Evolutionary conservation across 2,329 filamentous ascomycete genomes (phyloP), one percentile per base, ranked within the genome.

Genomic region (Laburnicola sp.): DNA sequence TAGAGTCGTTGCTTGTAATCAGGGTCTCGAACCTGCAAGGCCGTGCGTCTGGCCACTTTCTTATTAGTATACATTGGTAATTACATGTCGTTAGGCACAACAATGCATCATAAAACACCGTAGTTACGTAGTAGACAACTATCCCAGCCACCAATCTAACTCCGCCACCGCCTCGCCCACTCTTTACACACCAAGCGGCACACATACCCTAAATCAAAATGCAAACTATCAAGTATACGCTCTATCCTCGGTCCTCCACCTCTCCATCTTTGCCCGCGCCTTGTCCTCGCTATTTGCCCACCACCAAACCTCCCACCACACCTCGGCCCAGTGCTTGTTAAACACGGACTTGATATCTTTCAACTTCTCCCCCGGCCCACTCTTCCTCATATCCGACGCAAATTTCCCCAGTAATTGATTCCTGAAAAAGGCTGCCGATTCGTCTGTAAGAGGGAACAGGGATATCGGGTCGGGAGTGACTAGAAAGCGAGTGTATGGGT

Each of bases 211-310:
- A n/a, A n/a, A n/a, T n/a, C n/a, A n/a, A n/a, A n/a, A n/a, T n/a
- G n/a, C n/a, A n/a, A n/a, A n/a, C n/a, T n/a, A n/a, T n/a, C n/a
- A n/a, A n/a, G n/a, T n/a, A n/a, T n/a, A n/a, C n/a, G n/a, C n/a
- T n/a, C 6, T 31, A 31, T 25, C 10, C 28, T n/a, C n/a, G n/a
- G 11, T 27, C 36, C 45, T 58, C 61, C 62, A 61, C 40, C 62
- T 60, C 45, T 60, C 51, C 48, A 65, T 57, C 46, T 59, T 61
- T 21, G 51, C 53, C 23, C 54, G 56, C 11, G 59, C 62, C 42
- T 66, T 63, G 5, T 62, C 61, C 26, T 62, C 62, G 27, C 58
- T 56, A 6, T 56, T 56, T 7, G 61, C 63, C 64, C 62, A 68
- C 62, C 61, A 65, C 64, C 57, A 67, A 9, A 66, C 45, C 37